Evolutionary conservation across 2,329 filamentous ascomycete genomes (phyloP), one percentile per base, ranked within the genome.

Genomic region (Epichloe typhina): DNA sequence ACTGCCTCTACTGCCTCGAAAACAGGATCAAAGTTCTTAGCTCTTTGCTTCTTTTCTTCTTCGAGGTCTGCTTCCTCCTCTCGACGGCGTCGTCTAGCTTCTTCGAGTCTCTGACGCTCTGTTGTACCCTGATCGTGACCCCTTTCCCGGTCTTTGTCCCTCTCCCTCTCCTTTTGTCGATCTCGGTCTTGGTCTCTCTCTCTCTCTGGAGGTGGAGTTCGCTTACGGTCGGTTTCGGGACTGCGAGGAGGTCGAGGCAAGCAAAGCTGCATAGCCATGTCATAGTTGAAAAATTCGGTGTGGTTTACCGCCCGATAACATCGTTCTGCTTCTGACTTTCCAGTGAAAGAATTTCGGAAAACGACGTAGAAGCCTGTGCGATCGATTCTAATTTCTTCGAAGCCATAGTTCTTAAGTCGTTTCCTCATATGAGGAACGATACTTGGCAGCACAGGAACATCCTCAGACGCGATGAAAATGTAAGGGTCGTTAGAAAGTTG

Each of bases 341-440:
- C 91, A 8, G 76, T 73, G 50, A 79, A 77, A 2, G 82, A 87
- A 59, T 91, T 84, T 47, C 86, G 80, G 61, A 98, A 98, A n/a
- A 89, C 74, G 49, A 97, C 81, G 64, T 88, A 97, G 66, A 96
- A 98, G 0, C 93, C 93, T 0, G 82, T 84, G 52, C 80, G 80
- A 64, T 98, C 93, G 53, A 86, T 81, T 36, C 88, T 80, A 48
- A 98, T 84, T 47, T 89, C 83, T 56, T 87, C 82, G 68, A 90
- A 88, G 53, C 80, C 75, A 64, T 86, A 95, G 47, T 83, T 81
- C 66, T 91, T 93, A 50, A 97, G 73, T 47, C 91, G 80, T 66
- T 91, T 94, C 69, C 88, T 88, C 70, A 98, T 77, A 69, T 98
- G 93, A 4, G 85, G 82, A 51, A 96, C 80, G 1, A 91, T 97